These are phyloP conservation scores for Orbilia oligospora DNA, from an alignment of 2,329 filamentous ascomycete species.

Conservation along the genomic window DNA sequence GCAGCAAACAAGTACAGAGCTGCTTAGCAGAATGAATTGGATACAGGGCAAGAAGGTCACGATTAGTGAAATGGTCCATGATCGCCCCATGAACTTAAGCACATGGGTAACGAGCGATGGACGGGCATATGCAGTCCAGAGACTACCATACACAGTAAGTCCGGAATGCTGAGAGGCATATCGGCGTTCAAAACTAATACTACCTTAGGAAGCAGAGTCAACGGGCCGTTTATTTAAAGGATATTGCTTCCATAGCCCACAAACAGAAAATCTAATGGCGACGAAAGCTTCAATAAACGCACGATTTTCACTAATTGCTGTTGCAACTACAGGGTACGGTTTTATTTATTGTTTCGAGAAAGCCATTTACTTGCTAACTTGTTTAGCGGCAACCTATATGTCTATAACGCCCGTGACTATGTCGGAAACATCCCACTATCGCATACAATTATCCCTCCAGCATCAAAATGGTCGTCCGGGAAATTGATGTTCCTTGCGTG, in stretches of 20 bases:
- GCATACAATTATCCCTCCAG: conserved; percentile 80
- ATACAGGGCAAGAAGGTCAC: conserved; percentile 78
- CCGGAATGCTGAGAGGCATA: not conserved
- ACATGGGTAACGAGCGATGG: conserved; percentile 94
- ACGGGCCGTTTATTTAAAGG: conserved; percentile 83
- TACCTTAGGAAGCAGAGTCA: conserved; percentile 50
- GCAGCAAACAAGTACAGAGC: conserved; percentile 89
- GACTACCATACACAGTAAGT: conserved; percentile 67
- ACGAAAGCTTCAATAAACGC: conserved; percentile 88
- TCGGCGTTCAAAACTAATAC: conserved; percentile 21
- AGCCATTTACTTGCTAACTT: conserved; percentile 26
- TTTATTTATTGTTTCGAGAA: not conserved
- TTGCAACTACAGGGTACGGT: conserved; percentile 78
- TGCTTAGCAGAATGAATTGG: conserved; percentile 89
- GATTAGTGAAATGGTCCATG: conserved; percentile 88
- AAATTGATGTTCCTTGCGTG: conserved; percentile 81
- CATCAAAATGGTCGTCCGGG: conserved; percentile 78
- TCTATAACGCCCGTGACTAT: conserved; percentile 96
- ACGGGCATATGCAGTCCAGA: conserved; percentile 90
- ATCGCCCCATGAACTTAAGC: conserved; percentile 94
- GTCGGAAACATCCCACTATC: conserved; percentile 91
- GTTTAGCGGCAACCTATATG: conserved; percentile 77
- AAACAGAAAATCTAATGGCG: conserved; percentile 72
- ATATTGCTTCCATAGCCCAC: conserved; percentile 87
- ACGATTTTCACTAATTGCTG: conserved; percentile 90